Evolutionary conservation across 305 asterid genomes (phyloP).

Genomic region (Fraxinus paxiana): DNA sequence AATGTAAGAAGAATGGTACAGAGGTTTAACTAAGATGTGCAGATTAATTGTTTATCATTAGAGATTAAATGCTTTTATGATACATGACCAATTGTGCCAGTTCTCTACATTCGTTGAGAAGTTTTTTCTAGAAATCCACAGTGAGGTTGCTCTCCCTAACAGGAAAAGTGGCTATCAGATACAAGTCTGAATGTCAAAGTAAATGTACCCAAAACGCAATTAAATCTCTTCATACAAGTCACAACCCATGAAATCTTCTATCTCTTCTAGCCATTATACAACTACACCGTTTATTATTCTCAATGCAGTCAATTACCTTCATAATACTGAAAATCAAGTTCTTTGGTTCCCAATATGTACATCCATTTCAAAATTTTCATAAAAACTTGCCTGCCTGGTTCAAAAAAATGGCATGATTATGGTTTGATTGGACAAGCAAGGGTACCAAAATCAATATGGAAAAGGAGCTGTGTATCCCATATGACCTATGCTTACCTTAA

Average conservation of each 20-base stretch:
- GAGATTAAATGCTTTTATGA: background rate
- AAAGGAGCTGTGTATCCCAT: slow-evolving; percentile 16
- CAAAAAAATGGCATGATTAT: slow-evolving; percentile 19
- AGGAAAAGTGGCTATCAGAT: slow-evolving; percentile 33
- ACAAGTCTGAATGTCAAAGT: slow-evolving; percentile 15
- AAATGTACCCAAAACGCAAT: slow-evolving; percentile 12
- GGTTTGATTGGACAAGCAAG: slow-evolving; percentile 17
- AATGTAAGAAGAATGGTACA: background rate
- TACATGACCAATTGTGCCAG: slow-evolving; percentile 72
- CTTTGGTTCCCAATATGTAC: slow-evolving; percentile 91
- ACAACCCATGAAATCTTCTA: background rate
- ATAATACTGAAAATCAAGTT: slow-evolving; percentile 88
- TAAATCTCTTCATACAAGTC: slow-evolving; percentile 9
- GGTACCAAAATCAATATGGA: slow-evolving; percentile 2
- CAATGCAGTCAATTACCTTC: slow-evolving; percentile 59
- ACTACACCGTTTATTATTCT: background rate
- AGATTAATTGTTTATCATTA: background rate
- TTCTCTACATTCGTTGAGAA: slow-evolving; percentile 74
- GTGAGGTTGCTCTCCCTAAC: slow-evolving; percentile 95
- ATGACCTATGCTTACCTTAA: slow-evolving; percentile 50
- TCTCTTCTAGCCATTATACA: slow-evolving; percentile 3
- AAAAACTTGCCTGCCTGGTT: slow-evolving; percentile 91
- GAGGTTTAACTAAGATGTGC: background rate
- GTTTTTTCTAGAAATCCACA: slow-evolving; percentile 98
- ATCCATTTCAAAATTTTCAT: slow-evolving; percentile 94